Base-by-base conservation (phyloP, 108 stramenopile species). In the Craspedostauros australis region DNA sequence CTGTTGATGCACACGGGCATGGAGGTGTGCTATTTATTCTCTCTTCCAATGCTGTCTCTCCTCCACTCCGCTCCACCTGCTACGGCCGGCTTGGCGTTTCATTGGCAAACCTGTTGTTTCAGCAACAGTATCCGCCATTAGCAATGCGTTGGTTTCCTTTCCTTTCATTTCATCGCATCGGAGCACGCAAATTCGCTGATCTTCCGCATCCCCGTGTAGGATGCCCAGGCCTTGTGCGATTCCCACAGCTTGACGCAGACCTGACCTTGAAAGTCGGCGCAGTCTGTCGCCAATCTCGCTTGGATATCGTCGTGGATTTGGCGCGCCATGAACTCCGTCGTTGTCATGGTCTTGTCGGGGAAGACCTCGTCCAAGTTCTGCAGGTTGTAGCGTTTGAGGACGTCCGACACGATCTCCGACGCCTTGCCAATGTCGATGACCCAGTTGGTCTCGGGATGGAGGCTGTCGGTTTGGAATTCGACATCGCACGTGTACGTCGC, bases 401-500 rank as follows among this genome's bases (percentile, higher is more conserved):
- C 91, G 6, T 70, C 68, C 5, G 57, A 19, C 5, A 95, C 46
- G 28, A 91, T 67, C 12, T 82, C 77, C 3, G 82, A 83, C 15
- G 95, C 95, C 39, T 75, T 57, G 19, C 95, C 95, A 55, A 95
- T 95, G 56, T 95, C 95, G 45, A 95, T 82, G 15, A 95, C 95
- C 95, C 95, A 95, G 67, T 95, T 95, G 16, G 64, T 70, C 57
- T 72, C 72, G 19, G 62, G 61, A 32, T 79, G 68, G 25, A 95
- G 54, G 1, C 64, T 43, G 21, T 63, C 45, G 7, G 79, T 61
- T 16, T 66, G 59, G 70, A 95, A 94, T 41, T 92, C 88, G 12
- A 93, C 95, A 41, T 95, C 95, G 38, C 85, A 86, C 5, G 93
- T 95, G 66, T 95, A 95, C 15, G 95, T 95, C 3, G 95, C 95